Percentiles rank a stretch among this genome's conserved stretches.
phyloP scores from a whole-genome alignment of 768 basidiomycete species.

The Kwoniella mangroviensis region DNA sequence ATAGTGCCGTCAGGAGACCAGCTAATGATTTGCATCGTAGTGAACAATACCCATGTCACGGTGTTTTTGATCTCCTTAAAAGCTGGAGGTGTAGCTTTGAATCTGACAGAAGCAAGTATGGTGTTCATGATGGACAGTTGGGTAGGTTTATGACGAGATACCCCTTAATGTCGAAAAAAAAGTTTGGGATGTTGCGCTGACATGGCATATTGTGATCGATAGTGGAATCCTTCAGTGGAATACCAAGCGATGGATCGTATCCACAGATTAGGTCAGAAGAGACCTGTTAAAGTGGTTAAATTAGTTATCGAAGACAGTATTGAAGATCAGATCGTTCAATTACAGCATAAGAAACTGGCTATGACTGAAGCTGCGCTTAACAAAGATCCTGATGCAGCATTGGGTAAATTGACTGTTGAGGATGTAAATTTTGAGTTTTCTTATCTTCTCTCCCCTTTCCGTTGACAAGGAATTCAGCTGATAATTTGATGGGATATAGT shows the following conservation, averaged over 20 bases:
- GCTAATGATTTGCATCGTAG: slow-evolving; percentile 58
- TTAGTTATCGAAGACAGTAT: slow-evolving; percentile 95
- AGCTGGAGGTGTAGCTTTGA: slow-evolving; percentile 74
- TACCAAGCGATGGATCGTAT: slow-evolving; percentile 86
- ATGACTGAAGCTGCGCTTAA: slow-evolving; percentile 69
- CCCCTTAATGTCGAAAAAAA: slow-evolving; percentile 1
- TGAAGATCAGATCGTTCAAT: slow-evolving; percentile 85
- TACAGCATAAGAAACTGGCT: slow-evolving; percentile 96
- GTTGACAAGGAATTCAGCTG: slow-evolving; percentile 3
- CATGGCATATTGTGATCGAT: slow-evolving; percentile 4
- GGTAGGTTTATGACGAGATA: slow-evolving; percentile 48
- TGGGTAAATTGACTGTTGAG: slow-evolving; percentile 89
- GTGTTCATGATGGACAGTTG: slow-evolving; percentile 97
- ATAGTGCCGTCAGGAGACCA: background rate
- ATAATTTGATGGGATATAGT: slow-evolving; percentile 21
- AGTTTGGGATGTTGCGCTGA: background rate
- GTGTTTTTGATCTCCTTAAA: slow-evolving; percentile 95
- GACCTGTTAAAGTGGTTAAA: slow-evolving; percentile 91
- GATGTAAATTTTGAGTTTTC: slow-evolving; percentile 46
- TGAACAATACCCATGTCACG: slow-evolving; percentile 90
- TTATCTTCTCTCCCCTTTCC: background rate
- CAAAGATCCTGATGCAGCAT: slow-evolving; percentile 66
- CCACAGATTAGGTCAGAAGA: slow-evolving; percentile 90
- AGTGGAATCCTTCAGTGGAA: slow-evolving; percentile 90
- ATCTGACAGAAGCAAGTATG: slow-evolving; percentile 69